phyloP scores from a whole-genome alignment of 2,329 filamentous ascomycete species.

The Fusarium odoratissimum region DNA sequence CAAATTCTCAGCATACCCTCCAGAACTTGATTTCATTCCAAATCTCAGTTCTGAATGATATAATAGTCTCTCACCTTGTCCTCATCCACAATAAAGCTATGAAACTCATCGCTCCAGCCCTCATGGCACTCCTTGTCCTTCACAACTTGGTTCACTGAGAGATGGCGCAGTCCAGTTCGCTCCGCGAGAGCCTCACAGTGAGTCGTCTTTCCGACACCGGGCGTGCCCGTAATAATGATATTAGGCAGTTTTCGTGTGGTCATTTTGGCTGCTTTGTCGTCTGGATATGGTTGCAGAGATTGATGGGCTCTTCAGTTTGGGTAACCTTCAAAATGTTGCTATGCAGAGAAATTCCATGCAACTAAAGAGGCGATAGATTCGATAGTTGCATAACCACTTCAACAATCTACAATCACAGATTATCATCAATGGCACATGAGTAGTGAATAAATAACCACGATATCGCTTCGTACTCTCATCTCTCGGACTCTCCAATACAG shows the following conservation, averaged over 20 bases:
- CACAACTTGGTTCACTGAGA: conserved; percentile 90
- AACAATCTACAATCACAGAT: conserved; percentile 4
- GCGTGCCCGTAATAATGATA: conserved; percentile 94
- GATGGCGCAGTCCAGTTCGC: conserved; percentile 80
- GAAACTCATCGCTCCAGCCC: conserved; percentile 84
- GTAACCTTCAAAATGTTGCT: conserved; percentile 16
- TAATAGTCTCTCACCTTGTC: conserved; percentile 76
- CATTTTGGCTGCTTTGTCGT: conserved; percentile 15
- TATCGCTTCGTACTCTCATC: conserved; percentile 39
- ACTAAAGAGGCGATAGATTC: conserved; percentile 33
- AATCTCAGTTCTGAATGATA: too few species aligned
- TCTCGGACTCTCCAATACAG: conserved; percentile 38
- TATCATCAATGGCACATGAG: background rate
- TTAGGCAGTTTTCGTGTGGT: conserved; percentile 74
- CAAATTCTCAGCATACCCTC: background rate
- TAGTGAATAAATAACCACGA: conserved; percentile 34
- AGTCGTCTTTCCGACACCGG: conserved; percentile 94
- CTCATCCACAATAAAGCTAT: conserved; percentile 95
- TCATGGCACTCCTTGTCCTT: conserved; percentile 91
- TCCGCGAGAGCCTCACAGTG: conserved; percentile 86
- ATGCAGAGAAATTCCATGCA: conserved; percentile 21
- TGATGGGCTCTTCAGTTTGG: conserved; percentile 20
- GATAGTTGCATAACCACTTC: conserved; percentile 21
- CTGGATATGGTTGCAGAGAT: conserved; percentile 39
- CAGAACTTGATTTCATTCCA: background rate